These are phyloP conservation scores for Penicillium alfredii DNA, from an alignment of 495 filamentous ascomycete genomes.

Conservation along the genomic window DNA sequence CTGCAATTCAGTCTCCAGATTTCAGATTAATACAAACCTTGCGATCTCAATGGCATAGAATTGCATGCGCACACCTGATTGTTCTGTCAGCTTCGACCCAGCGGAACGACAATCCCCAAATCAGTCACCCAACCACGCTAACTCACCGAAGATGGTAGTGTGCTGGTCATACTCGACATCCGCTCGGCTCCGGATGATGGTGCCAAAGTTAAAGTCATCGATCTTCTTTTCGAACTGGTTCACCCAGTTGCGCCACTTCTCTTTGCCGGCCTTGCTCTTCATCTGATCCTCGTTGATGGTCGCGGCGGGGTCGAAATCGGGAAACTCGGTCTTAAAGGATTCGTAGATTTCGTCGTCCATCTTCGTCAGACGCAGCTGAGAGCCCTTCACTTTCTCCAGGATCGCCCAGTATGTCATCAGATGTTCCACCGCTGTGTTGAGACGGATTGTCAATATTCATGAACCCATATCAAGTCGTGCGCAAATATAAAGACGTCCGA, in stretches of 20 bases:
- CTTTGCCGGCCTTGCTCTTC: slow-evolving; percentile 97
- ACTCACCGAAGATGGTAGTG: slow-evolving; percentile 73
- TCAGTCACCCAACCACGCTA: not conserved
- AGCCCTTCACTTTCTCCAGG: slow-evolving; percentile 82
- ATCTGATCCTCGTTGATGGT: slow-evolving; percentile 87
- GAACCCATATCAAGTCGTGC: too few species aligned
- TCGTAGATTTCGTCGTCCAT: slow-evolving; percentile 91
- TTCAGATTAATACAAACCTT: slow-evolving; percentile 44
- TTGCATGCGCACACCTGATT: slow-evolving; percentile 69
- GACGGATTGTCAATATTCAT: slow-evolving; percentile 15
- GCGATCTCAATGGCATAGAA: slow-evolving; percentile 98
- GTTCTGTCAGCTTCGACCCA: slow-evolving; percentile 3
- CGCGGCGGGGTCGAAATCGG: slow-evolving; percentile 76
- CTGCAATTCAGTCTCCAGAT: not conserved
- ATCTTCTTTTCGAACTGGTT: slow-evolving; percentile 88
- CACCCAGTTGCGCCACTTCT: slow-evolving; percentile 92
- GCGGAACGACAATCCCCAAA: too few species aligned
- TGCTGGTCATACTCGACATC: slow-evolving; percentile 80
- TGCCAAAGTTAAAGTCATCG: slow-evolving; percentile 96
- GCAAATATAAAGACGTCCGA: too few species aligned
- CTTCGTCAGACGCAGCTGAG: slow-evolving; percentile 79
- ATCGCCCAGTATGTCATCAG: slow-evolving; percentile 96
- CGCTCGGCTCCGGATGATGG: slow-evolving; percentile 74
- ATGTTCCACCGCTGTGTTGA: slow-evolving; percentile 72
- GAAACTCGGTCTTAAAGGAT: slow-evolving; percentile 79